Percentiles rank a stretch among this genome's conserved stretches.
Conservation (phyloP, 768 basidiomycete genomes). For the Amanita fuliginea region DNA sequence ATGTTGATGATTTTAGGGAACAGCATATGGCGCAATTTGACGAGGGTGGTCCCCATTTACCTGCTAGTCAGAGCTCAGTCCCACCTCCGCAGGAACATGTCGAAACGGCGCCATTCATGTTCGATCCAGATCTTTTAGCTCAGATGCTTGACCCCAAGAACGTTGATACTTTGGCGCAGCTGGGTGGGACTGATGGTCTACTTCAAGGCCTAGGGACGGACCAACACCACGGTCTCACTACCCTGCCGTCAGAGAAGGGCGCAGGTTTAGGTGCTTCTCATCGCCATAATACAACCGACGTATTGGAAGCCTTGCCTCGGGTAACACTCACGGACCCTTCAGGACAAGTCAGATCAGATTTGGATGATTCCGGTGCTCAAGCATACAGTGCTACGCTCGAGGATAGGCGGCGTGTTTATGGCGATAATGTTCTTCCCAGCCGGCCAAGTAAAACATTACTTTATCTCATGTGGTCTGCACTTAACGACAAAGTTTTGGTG, state of each 20-base stretch:
- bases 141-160: slow-evolving; percentile 86
- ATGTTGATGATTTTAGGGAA: background rate
- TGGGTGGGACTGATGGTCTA: slow-evolving; percentile 65
- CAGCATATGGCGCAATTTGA: slow-evolving; percentile 11
- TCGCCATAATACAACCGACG: slow-evolving; percentile 16
- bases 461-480: slow-evolving; percentile 72
- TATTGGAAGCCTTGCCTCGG: slow-evolving; percentile 15
- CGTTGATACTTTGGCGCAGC: slow-evolving; percentile 44
- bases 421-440: slow-evolving; percentile 62
- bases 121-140: slow-evolving; percentile 69
- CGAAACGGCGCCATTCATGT: slow-evolving; percentile 55
- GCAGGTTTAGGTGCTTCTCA: slow-evolving; percentile 8
- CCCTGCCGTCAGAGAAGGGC: slow-evolving; percentile 14
- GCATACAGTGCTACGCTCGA: slow-evolving; percentile 38
- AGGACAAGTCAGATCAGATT: slow-evolving; percentile 13
- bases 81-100: slow-evolving; percentile 24
- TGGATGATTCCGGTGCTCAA: slow-evolving; percentile 10
- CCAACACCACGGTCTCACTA: slow-evolving; percentile 33
- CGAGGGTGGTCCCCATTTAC: slow-evolving; percentile 11
- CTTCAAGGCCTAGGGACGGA: slow-evolving; percentile 69
- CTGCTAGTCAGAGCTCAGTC: slow-evolving; percentile 21
- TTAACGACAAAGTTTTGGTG: slow-evolving; percentile 87
- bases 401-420: slow-evolving; percentile 59
- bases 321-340: slow-evolving; percentile 30
- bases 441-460: slow-evolving; percentile 62